Evolutionary conservation across 169 alveolate species (phyloP).

Genomic region (Perkinsus marinus): DNA sequence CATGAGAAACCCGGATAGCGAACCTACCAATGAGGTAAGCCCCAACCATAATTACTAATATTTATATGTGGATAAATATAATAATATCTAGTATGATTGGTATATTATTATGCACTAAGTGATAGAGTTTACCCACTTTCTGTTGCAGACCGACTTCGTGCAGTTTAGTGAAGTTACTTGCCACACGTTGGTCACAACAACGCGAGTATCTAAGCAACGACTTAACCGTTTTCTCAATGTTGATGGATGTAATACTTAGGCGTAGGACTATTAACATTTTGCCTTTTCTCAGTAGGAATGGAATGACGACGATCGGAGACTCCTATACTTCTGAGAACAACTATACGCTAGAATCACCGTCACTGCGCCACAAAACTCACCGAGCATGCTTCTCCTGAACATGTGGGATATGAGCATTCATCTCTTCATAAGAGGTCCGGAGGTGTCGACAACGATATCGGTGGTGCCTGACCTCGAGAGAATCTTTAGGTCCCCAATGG

Average conservation of each 20-base stretch:
- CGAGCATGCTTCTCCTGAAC: neutral
- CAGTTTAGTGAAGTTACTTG: neutral
- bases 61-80: too few relatives aligned
- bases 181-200: neutral
- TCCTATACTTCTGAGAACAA: too few relatives aligned
- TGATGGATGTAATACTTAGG: too few relatives aligned
- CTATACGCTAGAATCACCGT: too few relatives aligned
- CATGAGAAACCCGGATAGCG: neutral
- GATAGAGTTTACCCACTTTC: neutral
- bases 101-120: too few relatives aligned
- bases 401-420: neutral
- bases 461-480: neutral
- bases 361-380: neutral
- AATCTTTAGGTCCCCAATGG: neutral
- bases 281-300: too few relatives aligned
- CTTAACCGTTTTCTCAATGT: too few relatives aligned
- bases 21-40: too few relatives aligned
- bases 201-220: neutral
- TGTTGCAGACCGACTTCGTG: neutral
- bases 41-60: too few relatives aligned
- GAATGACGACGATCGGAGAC: too few relatives aligned
- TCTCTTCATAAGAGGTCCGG: neutral
- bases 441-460: neutral
- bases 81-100: too few relatives aligned
- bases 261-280: too few relatives aligned